Base-by-base conservation (phyloP, 2,329 filamentous ascomycete species). In the Plenodomus biglobosus region DNA sequence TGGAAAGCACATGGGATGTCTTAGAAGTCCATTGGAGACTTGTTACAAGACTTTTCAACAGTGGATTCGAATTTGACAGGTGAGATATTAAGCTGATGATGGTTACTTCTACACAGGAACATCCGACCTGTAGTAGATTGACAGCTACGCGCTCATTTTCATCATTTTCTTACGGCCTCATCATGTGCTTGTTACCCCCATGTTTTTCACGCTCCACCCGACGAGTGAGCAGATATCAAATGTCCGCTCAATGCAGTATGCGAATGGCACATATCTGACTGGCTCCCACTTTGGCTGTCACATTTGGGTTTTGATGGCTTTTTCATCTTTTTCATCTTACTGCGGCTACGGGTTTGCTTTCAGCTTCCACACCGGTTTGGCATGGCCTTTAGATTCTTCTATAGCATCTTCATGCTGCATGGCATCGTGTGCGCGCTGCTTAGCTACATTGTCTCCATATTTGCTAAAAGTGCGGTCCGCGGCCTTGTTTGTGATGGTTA, bases 241-340 rank as follows among this genome's bases (percentile, higher is more conserved):
- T 52, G 88, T 96, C 15, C 83, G 91, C 38, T 86, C 87, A 10
- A 76, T 96, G 21, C 86, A 96, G 66, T 96, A 95, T 72, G 92
- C 88, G 35, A 96, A 96, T 64, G 91, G 92, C 35, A n/a, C n/a
- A n/a, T n/a, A 89, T 95, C 27, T 80, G 88, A 8, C 85, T 88
- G 22, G 0, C 74, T 88, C 15, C 88, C 90, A 0, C 78, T 96
- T 1, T 96, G 92, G 91, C 74, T 88, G 1, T 88, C 91, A 1
- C 92, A 96, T 65, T 76, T 87, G 0, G 62, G 78, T 0, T 95
- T 95, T 62, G 92, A 96, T 72, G 88, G 90, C 55, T 66, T 82
- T 32, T 83, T 92, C 44, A 83, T 89, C 2, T 65, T 94, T 10
- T 61, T 82, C 3, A 80, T 84, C 16, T 85, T 20, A 82, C 83